Evolutionary conservation across 768 basidiomycete species (phyloP), one percentile per base, ranked within the genome.

Genomic region (Goffeauzyma gilvescens): DNA sequence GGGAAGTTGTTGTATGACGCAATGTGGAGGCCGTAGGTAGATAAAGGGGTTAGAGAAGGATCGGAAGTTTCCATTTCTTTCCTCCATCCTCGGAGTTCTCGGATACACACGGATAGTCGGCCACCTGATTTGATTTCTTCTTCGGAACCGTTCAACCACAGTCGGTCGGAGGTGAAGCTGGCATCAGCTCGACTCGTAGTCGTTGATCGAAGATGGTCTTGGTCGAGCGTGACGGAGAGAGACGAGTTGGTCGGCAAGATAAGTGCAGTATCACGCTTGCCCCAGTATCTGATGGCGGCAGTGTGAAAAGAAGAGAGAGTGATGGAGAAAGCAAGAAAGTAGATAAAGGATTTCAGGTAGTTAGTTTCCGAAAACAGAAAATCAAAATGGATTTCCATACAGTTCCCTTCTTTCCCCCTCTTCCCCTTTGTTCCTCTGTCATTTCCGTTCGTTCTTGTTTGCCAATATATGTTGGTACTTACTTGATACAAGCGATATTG

Each of bases 401-500:
- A 26, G 24, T 13, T 28, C n/a, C n/a, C n/a, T n/a, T n/a, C n/a
- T n/a, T n/a, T n/a, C n/a, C n/a, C n/a, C n/a, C n/a, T n/a, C n/a
- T n/a, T n/a, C n/a, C n/a, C n/a, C n/a, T n/a, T n/a, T n/a, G n/a
- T n/a, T n/a, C n/a, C n/a, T n/a, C n/a, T n/a, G n/a, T n/a, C n/a
- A n/a, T n/a, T n/a, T n/a, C n/a, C n/a, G n/a, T n/a, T n/a, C n/a
- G 34, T 35, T 15, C 10, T 30, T 9, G 15, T 30, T 15, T 9
- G 28, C 28, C 28, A 9, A 30, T 9, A 15, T 30, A 30, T 30
- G 28, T 14, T n/a, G 20, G 30, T 9, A 50, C 71, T 55, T 45
- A 89, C 87, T 95, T 95, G 67, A 95, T 93, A 60, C 80, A 82
- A n/a, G 87, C 87, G 57, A 95, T 95, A 66, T 95, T 95, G 45